These are phyloP conservation scores for Zygosaccharomyces lentus DNA, from an alignment of 805 yeast species.

Conservation along the genomic window DNA sequence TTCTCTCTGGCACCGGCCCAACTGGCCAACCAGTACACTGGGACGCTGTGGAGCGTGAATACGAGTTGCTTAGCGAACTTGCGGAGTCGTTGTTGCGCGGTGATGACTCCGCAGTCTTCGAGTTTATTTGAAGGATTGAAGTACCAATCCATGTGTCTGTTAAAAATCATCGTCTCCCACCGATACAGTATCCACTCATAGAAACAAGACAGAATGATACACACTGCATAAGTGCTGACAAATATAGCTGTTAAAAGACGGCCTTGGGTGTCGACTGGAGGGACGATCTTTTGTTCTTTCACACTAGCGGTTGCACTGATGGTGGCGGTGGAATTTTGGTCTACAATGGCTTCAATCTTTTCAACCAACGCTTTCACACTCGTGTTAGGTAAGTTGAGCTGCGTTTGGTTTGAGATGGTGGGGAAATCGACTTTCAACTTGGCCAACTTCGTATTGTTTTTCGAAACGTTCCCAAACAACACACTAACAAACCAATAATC, in stretches of 20 bases:
- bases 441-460: neutral
- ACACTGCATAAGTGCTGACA: constrained; percentile 5
- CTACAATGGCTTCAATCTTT: neutral
- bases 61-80: constrained; percentile 1
- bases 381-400: neutral
- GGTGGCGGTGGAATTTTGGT: neutral
- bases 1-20: constrained; percentile 1
- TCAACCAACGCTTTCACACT: neutral
- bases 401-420: neutral
- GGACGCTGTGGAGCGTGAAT: constrained; percentile 6
- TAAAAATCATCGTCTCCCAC: constrained; percentile 9
- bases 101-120: constrained; percentile 2
- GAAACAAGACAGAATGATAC: constrained; percentile 3
- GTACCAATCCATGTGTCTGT: constrained; percentile 6
- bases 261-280: neutral
- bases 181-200: constrained; percentile 9
- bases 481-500: constrained; percentile 13
- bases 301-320: neutral
- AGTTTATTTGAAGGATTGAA: neutral
- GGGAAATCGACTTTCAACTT: neutral
- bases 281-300: neutral
- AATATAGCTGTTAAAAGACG: constrained; percentile 2
- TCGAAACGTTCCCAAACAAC: constrained; percentile 12
- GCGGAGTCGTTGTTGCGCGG: constrained; percentile 8
- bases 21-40: constrained; percentile 7